These are phyloP conservation scores for Umbelopsis ramanniana DNA, from an alignment of 192 early-diverging fungal species.

Conservation along the genomic window DNA sequence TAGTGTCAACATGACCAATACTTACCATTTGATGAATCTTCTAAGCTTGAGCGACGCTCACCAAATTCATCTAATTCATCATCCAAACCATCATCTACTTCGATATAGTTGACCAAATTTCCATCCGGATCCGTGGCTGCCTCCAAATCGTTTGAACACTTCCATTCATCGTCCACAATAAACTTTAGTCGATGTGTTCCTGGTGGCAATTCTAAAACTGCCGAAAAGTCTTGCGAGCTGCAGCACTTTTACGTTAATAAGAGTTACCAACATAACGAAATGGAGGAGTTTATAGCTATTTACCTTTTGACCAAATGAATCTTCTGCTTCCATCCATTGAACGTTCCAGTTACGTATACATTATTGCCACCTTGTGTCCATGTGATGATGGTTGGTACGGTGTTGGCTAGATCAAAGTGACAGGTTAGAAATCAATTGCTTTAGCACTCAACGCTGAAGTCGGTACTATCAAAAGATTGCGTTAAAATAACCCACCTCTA, in stretches of 20 bases:
- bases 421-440: neutral
- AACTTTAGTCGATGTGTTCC: conserved; percentile 97
- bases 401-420: conserved; percentile 26
- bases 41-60: conserved; percentile 41
- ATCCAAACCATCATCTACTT: conserved; percentile 69
- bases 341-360: conserved; percentile 95
- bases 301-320: conserved; percentile 74
- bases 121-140: conserved; percentile 93
- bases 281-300: too few species aligned
- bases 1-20: too few species aligned
- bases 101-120: conserved; percentile 94
- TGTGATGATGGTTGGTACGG: conserved; percentile 87
- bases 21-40: conserved; percentile 20
- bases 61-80: conserved; percentile 30
- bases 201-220: conserved; percentile 85
- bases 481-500: neutral
- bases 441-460: neutral
- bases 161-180: conserved; percentile 99
- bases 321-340: conserved; percentile 97
- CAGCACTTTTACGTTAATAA: conserved; percentile 16
- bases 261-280: neutral
- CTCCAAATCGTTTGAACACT: conserved; percentile 88
- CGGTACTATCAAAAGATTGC: neutral
- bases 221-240: conserved; percentile 77
- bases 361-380: conserved; percentile 84